Evolutionary conservation across 2,329 filamentous ascomycete genomes (phyloP).

Genomic region (Claviceps cyperi): DNA sequence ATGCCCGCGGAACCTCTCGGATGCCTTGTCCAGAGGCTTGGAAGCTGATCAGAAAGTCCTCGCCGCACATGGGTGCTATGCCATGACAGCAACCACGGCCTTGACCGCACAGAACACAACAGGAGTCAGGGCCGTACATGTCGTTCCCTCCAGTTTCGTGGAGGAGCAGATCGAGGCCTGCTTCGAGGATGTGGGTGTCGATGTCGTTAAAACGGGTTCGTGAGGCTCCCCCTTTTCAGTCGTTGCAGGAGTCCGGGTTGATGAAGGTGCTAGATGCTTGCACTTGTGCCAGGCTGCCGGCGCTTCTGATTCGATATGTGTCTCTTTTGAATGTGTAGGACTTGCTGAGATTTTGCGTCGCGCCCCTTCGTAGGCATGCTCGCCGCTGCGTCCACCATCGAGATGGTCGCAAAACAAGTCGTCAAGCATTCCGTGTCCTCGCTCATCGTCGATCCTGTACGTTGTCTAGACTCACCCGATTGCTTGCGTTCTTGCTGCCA

Average conservation of each 20-base stretch:
- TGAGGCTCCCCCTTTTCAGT: not conserved
- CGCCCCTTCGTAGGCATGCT: conserved; percentile 21
- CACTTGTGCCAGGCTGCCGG: too few species aligned
- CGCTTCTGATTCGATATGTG: too few species aligned
- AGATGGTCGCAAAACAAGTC: conserved; percentile 19
- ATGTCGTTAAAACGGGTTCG: conserved; percentile 84
- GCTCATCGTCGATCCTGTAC: conserved; percentile 25
- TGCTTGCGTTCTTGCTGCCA: not conserved
- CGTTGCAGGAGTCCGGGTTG: too few species aligned
- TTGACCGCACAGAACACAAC: conserved; percentile 92
- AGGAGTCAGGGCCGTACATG: conserved; percentile 69
- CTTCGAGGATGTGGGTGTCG: conserved; percentile 68
- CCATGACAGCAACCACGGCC: conserved; percentile 89
- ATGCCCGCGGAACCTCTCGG: not conserved
- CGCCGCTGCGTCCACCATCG: conserved; percentile 22
- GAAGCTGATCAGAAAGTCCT: conserved; percentile 95
- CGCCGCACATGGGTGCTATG: conserved; percentile 83
- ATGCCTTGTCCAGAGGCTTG: conserved; percentile 48
- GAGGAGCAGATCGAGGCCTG: conserved; percentile 74
- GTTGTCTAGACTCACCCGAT: not conserved
- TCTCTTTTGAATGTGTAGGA: not conserved
- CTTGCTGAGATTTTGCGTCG: not conserved
- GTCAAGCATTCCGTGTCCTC: conserved; percentile 15
- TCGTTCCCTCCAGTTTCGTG: conserved; percentile 65
- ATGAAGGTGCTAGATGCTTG: too few species aligned